Percentiles rank a stretch among this genome's conserved stretches.
Conservation (phyloP, 169 alveolate genomes). For the Plasmodium sp. region DNA sequence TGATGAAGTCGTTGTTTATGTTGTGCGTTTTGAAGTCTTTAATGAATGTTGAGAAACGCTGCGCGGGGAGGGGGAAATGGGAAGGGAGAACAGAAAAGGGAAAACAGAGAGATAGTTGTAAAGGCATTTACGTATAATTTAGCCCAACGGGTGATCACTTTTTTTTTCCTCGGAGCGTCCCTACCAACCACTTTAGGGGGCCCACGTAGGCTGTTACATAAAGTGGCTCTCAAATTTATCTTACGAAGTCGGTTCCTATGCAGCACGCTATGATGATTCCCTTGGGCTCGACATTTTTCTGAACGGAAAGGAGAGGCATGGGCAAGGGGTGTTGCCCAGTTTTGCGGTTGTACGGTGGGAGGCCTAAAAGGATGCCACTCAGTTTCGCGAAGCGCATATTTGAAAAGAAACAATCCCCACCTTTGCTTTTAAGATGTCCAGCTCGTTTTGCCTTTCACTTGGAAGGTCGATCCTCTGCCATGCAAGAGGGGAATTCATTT, state of each 20-base stretch:
- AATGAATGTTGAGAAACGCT: conserved; percentile 56
- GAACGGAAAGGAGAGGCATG: conserved; percentile 1
- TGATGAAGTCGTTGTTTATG: conserved; percentile 31
- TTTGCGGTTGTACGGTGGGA: too few species aligned
- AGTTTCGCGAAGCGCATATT: neutral
- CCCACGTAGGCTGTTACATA: neutral
- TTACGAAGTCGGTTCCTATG: conserved; percentile 68
- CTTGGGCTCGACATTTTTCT: conserved; percentile 45
- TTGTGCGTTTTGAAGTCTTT: conserved; percentile 48
- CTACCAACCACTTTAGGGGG: neutral
- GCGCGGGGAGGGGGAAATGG: neutral
- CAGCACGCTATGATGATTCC: conserved; percentile 60
- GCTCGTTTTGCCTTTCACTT: conserved; percentile 21
- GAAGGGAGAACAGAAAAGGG: neutral
- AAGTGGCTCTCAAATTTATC: neutral
- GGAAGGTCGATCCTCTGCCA: conserved; percentile 41
- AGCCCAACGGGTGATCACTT: neutral
- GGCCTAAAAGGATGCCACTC: neutral
- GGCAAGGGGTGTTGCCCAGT: neutral
- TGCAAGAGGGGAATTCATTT: neutral
- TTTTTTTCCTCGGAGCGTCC: neutral
- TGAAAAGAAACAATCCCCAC: neutral
- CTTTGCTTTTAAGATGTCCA: conserved; percentile 22
- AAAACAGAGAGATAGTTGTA: neutral
- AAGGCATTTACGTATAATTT: neutral